Conservation (phyloP, 371 early-diverging fungal genomes). For the Mucor mucedo region DNA sequence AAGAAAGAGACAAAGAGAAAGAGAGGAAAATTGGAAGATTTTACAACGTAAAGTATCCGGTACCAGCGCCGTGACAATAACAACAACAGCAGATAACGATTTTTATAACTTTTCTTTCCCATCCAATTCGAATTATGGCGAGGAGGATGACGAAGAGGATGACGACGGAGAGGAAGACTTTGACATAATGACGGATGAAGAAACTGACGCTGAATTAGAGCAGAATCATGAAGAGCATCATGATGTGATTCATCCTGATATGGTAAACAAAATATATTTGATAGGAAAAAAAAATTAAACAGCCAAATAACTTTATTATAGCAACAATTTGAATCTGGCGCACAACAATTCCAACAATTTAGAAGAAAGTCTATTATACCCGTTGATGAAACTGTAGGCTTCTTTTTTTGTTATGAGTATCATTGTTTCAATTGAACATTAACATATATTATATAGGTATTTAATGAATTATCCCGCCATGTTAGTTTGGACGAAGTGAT, state of each 20-base stretch:
- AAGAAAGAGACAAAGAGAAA: conserved; percentile 82
- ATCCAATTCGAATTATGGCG: conserved; percentile 31
- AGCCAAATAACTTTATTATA: conserved; percentile 9
- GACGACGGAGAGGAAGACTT: conserved; percentile 39
- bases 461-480: conserved; percentile 83
- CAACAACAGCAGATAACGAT: conserved; percentile 18
- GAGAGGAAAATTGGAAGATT: conserved; percentile 85
- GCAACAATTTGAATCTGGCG: conserved; percentile 70
- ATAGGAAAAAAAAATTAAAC: background rate
- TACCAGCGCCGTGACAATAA: conserved; percentile 36
- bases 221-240: conserved; percentile 32
- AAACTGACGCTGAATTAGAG: conserved; percentile 27
- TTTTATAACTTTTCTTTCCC: conserved; percentile 35
- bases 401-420: background rate
- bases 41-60: conserved; percentile 68
- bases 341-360: conserved; percentile 73
- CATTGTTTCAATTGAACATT: background rate
- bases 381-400: conserved; percentile 51
- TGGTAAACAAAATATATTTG: conserved; percentile 34
- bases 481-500: conserved; percentile 85
- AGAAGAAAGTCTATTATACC: conserved; percentile 92
- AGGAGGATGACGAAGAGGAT: conserved; percentile 5
- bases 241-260: conserved; percentile 52
- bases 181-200: conserved; percentile 36
- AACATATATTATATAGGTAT: conserved; percentile 42